Evolutionary conservation across 345 rosid species (phyloP).

Genomic region (Raphanus raphanistrum): DNA sequence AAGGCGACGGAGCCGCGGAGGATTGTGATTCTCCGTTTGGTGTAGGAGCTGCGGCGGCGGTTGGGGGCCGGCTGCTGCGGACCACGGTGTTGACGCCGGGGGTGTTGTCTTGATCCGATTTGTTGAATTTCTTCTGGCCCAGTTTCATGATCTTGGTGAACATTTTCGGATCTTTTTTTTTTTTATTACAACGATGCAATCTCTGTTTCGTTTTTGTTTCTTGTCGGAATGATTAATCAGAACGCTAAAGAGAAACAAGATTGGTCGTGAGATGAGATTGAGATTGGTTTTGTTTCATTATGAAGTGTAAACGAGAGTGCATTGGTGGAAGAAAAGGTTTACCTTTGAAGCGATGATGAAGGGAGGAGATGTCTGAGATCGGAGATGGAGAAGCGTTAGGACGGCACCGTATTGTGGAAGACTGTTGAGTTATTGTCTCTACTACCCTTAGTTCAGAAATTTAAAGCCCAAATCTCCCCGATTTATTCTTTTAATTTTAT

Average conservation of each 20-base stretch:
- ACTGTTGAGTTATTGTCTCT: too few species aligned
- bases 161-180: conserved; percentile 29
- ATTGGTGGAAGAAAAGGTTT: background rate
- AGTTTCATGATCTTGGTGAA: conserved; percentile 40
- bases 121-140: conserved; percentile 45
- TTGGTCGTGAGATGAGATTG: conserved; percentile 13
- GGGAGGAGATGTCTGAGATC: conserved; percentile 5
- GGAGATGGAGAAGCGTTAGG: conserved; percentile 32
- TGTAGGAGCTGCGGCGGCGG: background rate
- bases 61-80: conserved; percentile 30
- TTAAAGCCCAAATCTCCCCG: too few species aligned
- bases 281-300: background rate
- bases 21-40: conserved; percentile 35
- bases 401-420: background rate
- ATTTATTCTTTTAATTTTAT: too few species aligned
- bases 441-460: too few species aligned
- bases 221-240: conserved; percentile 19
- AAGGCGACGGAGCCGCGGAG: conserved; percentile 23
- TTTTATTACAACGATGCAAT: conserved; percentile 15
- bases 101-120: conserved; percentile 41
- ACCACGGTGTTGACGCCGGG: conserved; percentile 31
- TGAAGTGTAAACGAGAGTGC: background rate
- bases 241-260: background rate
- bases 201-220: background rate
- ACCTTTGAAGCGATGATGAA: conserved; percentile 21